A percentile compares a stretch with the other conserved stretches of the same genome.
Evolutionary conservation across 768 basidiomycete species (phyloP).

Genomic region (Lactarius indigo): DNA sequence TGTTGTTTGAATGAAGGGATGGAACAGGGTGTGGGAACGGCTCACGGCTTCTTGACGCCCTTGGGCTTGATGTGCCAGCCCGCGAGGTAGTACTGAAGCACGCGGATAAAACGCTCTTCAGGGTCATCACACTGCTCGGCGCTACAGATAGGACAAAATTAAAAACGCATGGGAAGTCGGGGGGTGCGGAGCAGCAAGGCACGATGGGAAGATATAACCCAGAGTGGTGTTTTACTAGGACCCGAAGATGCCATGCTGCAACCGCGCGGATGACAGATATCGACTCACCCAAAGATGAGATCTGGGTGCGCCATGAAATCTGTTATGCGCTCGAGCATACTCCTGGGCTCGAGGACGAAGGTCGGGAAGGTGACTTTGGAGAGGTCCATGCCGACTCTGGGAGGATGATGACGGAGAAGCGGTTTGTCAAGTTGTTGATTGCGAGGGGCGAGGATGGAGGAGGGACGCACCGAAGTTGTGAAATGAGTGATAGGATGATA

Average conservation of each 20-base stretch:
- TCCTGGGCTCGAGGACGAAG: slow-evolving; percentile 95
- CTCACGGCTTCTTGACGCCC: slow-evolving; percentile 98
- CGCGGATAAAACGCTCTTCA: slow-evolving; percentile 87
- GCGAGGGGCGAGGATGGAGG: slow-evolving; percentile 2
- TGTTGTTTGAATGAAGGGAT: background rate
- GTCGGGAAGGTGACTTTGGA: slow-evolving; percentile 90
- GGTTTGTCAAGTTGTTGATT: background rate
- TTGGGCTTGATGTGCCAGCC: slow-evolving; percentile 99
- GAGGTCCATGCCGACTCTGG: slow-evolving; percentile 94
- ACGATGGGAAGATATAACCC: background rate
- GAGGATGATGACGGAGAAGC: too few relatives aligned
- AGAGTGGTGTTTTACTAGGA: background rate
- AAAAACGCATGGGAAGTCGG: background rate
- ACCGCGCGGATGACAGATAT: slow-evolving; percentile 1
- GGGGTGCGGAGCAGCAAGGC: background rate
- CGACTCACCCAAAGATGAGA: slow-evolving; percentile 84
- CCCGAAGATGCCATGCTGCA: slow-evolving; percentile 6
- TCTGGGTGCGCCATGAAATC: slow-evolving; percentile 99
- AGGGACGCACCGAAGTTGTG: slow-evolving; percentile 74
- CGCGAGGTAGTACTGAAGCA: slow-evolving; percentile 93
- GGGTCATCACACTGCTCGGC: slow-evolving; percentile 77
- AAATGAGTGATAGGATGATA: slow-evolving; percentile 80
- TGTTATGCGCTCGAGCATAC: slow-evolving; percentile 97
- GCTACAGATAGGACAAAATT: slow-evolving; percentile 38
- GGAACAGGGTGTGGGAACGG: slow-evolving; percentile 21